A percentile compares a stretch with the other conserved stretches of the same genome.
Evolutionary conservation across 2,329 filamentous ascomycete species (phyloP).

Genomic region (Trichoderma pleuroti): DNA sequence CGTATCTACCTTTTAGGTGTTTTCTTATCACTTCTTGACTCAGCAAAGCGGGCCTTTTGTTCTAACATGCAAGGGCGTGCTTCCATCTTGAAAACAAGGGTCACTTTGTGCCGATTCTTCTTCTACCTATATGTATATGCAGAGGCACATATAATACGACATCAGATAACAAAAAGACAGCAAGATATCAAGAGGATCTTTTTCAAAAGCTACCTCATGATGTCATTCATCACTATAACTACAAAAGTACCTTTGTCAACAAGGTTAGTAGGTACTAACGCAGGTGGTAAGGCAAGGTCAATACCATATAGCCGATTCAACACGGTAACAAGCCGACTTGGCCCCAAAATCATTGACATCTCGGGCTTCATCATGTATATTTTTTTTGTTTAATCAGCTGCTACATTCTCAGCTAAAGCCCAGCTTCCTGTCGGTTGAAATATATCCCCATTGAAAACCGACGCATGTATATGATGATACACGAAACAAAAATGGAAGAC

Average conservation of each 20-base stretch:
- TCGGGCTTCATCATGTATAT: not conserved
- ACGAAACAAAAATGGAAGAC: conserved; percentile 1
- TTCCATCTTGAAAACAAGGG: not conserved
- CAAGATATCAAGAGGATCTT: too few relatives aligned
- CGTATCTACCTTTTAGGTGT: not conserved
- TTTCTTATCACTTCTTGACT: not conserved
- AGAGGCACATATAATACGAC: not conserved
- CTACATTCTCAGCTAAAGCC: not conserved
- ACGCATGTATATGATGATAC: not conserved
- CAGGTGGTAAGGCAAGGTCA: not conserved
- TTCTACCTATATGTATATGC: too few relatives aligned
- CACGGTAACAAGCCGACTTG: not conserved
- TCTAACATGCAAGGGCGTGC: not conserved
- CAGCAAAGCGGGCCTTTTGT: not conserved
- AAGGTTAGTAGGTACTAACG: not conserved
- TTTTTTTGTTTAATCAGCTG: not conserved
- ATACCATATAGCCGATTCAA: not conserved
- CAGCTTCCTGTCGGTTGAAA: not conserved
- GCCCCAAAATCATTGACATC: not conserved
- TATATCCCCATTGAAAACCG: not conserved
- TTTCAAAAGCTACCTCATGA: not conserved
- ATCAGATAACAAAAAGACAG: not conserved
- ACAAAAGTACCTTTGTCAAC: not conserved
- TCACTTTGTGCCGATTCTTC: not conserved
- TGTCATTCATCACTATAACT: not conserved